Evolutionary conservation across 2,329 filamentous ascomycete genomes (phyloP).

Genomic region (Sordariomycetes sp.): DNA sequence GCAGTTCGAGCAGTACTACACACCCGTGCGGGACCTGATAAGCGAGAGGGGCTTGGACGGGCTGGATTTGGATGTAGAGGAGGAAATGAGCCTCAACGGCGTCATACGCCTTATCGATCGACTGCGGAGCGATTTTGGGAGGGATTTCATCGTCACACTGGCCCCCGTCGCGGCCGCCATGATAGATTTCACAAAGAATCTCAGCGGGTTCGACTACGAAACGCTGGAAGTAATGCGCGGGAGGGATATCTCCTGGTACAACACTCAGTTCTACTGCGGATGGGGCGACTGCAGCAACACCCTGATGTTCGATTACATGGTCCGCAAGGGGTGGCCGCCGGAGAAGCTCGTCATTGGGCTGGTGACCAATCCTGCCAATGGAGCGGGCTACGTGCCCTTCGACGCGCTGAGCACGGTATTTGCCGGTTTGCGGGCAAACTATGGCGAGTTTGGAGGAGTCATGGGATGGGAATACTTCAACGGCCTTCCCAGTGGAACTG

Average conservation of each 20-base stretch:
- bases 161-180: conserved; percentile 73
- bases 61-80: conserved; percentile 73
- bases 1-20: conserved; percentile 66
- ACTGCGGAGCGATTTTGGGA: conserved; percentile 59
- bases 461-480: conserved; percentile 98
- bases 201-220: conserved; percentile 77
- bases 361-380: conserved; percentile 70
- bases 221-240: conserved; percentile 61
- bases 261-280: conserved; percentile 87
- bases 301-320: conserved; percentile 38
- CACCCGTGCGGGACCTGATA: conserved; percentile 57
- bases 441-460: conserved; percentile 70
- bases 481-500: conserved; percentile 53
- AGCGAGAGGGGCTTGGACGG: conserved; percentile 54
- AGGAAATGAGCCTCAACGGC: conserved; percentile 59
- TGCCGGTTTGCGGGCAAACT: conserved; percentile 31
- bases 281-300: conserved; percentile 55
- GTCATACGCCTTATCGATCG: conserved; percentile 59
- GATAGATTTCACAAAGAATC: conserved; percentile 43
- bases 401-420: conserved; percentile 37
- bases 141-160: conserved; percentile 65
- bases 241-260: conserved; percentile 71
- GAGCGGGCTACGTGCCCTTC: conserved; percentile 40
- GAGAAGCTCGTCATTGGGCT: conserved; percentile 71
- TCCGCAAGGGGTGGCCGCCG: conserved; percentile 60